Percentiles rank a stretch among this genome's conserved stretches.
Conservation (phyloP, 495 filamentous ascomycete species). For the Monascus purpureus region DNA sequence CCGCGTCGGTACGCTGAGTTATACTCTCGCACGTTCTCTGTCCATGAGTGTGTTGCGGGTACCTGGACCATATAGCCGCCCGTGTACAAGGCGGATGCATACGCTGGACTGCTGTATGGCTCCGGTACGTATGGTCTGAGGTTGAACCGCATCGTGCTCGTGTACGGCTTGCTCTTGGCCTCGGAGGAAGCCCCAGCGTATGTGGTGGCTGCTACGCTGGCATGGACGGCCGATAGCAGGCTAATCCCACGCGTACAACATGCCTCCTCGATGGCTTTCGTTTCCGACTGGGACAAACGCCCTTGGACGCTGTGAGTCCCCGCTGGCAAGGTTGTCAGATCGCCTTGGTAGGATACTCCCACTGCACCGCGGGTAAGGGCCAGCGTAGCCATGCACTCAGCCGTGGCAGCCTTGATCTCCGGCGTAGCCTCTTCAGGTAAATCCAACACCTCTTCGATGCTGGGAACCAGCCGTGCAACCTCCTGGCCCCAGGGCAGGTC, state of each 20-base stretch:
- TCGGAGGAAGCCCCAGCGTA: slow-evolving; percentile 8
- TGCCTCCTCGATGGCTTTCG: slow-evolving; percentile 4
- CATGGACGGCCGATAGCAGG: slow-evolving; percentile 15
- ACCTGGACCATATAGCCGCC: slow-evolving; percentile 12
- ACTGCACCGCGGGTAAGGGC: slow-evolving; percentile 5
- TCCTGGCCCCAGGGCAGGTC: slow-evolving; percentile 16
- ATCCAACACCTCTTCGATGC: slow-evolving; percentile 12
- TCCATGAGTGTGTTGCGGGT: slow-evolving; percentile 9
- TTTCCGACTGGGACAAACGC: slow-evolving; percentile 5
- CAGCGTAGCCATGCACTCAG: slow-evolving; percentile 6
- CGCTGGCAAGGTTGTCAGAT: slow-evolving; percentile 5
- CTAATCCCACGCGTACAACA: slow-evolving; percentile 6
- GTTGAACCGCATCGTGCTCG: slow-evolving; percentile 18
- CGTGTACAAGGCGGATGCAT: slow-evolving; percentile 14
- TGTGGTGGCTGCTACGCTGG: slow-evolving; percentile 12
- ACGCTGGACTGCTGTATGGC: slow-evolving; percentile 11
- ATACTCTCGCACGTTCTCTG: slow-evolving; percentile 14
- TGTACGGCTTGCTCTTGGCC: slow-evolving; percentile 12
- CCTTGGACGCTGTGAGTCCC: slow-evolving; percentile 7
- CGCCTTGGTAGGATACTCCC: slow-evolving; percentile 10
- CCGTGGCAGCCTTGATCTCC: slow-evolving; percentile 3
- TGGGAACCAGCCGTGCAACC: slow-evolving; percentile 10
- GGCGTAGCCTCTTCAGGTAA: slow-evolving; percentile 4
- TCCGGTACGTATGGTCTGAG: slow-evolving; percentile 13
- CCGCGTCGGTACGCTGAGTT: slow-evolving; percentile 12